Evolutionary conservation across 495 filamentous ascomycete genomes (phyloP).

Genomic region (Acidiella bohemica): DNA sequence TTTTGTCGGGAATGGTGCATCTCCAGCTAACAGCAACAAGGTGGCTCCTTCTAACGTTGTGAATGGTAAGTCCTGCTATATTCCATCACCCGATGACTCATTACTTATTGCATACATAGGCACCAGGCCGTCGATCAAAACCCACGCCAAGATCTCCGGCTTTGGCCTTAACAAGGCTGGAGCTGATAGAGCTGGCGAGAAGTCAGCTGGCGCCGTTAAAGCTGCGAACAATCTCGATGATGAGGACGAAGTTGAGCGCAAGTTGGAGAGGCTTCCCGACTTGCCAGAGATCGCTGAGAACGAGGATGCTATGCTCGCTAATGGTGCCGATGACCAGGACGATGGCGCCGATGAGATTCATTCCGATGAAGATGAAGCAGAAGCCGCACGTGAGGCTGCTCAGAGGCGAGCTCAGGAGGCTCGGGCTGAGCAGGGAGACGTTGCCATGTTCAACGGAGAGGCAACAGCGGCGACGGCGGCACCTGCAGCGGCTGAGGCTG

Average conservation of each 20-base stretch:
- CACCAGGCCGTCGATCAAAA: constrained; percentile 38
- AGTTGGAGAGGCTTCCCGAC: constrained; percentile 25
- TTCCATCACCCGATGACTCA: not conserved
- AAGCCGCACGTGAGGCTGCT: constrained; percentile 66
- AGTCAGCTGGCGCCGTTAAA: constrained; percentile 28
- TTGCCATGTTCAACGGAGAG: constrained; percentile 31
- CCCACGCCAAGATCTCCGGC: constrained; percentile 59
- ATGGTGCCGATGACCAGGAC: constrained; percentile 48
- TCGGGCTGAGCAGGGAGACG: constrained; percentile 37
- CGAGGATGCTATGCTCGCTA: constrained; percentile 43
- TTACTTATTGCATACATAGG: constrained; percentile 11
- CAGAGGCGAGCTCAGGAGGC: constrained; percentile 60
- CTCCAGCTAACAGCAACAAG: constrained; percentile 14
- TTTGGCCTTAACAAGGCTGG: constrained; percentile 67
- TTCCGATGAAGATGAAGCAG: constrained; percentile 76
- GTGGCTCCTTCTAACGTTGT: constrained; percentile 3
- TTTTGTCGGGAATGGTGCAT: constrained; percentile 4
- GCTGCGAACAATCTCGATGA: constrained; percentile 58
- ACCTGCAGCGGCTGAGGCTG: no score
- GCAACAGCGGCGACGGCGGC: constrained; percentile 9
- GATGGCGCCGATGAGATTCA: constrained; percentile 66
- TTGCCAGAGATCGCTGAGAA: constrained; percentile 29
- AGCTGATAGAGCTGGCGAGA: constrained; percentile 40
- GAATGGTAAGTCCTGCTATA: constrained; percentile 2
- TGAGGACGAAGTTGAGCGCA: constrained; percentile 27